phyloP scores from a whole-genome alignment of 805 yeast species.

The Hanseniaspora valbyensis region DNA sequence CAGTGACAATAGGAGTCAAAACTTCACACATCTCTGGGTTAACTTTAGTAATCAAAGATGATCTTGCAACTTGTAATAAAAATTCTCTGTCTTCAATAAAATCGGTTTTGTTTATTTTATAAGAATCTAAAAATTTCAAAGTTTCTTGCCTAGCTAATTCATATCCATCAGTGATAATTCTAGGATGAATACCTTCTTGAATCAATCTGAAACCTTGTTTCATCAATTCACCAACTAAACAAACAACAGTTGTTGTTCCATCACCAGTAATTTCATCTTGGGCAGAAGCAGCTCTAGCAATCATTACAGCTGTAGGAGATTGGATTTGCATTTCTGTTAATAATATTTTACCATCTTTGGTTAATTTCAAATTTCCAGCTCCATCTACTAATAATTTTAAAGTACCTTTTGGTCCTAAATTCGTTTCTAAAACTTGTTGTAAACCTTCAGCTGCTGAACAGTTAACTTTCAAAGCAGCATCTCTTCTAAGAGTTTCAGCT shows the following conservation, averaged over 20 bases:
- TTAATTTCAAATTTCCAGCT: constrained; percentile 85
- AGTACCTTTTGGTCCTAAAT: constrained; percentile 95
- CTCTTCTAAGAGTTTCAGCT: constrained; percentile 92
- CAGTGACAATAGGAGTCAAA: constrained; percentile 88
- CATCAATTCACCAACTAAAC: constrained; percentile 86
- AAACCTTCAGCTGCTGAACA: constrained; percentile 94
- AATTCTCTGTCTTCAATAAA: constrained; percentile 66
- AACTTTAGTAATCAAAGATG: constrained; percentile 82
- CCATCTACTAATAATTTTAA: constrained; percentile 95
- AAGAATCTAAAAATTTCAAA: constrained; percentile 55
- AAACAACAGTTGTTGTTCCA: constrained; percentile 92
- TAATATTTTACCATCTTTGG: constrained; percentile 93
- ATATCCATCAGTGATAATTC: constrained; percentile 89
- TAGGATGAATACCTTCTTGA: constrained; percentile 90
- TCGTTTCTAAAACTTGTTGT: constrained; percentile 82
- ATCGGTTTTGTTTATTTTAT: constrained; percentile 39
- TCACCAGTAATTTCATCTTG: constrained; percentile 99
- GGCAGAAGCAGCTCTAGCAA: constrained; percentile 95
- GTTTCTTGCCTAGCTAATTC: constrained; percentile 76
- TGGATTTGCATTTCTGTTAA: constrained; percentile 94
- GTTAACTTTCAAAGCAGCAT: constrained; percentile 91
- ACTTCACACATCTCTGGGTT: constrained; percentile 63
- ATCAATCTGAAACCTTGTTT: constrained; percentile 89
- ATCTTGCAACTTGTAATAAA: constrained; percentile 79
- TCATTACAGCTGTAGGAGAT: constrained; percentile 79